Percentiles rank a stretch among this genome's conserved stretches.
Conservation (phyloP, 1,284 basidiomycete species). For the Boletellus deceptivus region DNA sequence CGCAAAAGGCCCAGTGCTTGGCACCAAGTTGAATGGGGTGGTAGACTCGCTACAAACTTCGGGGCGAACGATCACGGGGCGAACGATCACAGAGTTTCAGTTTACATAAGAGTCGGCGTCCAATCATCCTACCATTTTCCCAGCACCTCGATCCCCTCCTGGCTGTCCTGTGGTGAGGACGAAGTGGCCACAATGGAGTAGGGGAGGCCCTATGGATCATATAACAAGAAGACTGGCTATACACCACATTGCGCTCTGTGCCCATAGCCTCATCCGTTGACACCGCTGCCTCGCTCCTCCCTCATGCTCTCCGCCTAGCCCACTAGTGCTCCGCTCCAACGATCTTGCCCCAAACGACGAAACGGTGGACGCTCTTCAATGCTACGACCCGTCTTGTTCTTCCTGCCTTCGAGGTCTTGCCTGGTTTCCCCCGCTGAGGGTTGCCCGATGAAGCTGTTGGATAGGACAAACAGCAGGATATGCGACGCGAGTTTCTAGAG, state of each 20-base stretch:
- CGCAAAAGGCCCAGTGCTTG: too few species aligned
- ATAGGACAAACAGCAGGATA: slow-evolving; percentile 76
- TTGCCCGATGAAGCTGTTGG: slow-evolving; percentile 77
- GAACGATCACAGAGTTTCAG: too few species aligned
- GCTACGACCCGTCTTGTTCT: background rate
- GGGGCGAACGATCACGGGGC: too few species aligned
- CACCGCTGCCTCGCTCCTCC: too few species aligned
- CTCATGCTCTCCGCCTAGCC: too few species aligned
- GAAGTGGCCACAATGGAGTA: slow-evolving; percentile 1
- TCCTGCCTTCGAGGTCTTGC: slow-evolving; percentile 69
- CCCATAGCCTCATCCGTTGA: too few species aligned
- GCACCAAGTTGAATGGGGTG: too few species aligned
- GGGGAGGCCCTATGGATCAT: too few species aligned
- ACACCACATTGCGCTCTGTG: slow-evolving; percentile 2
- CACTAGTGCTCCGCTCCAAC: too few species aligned
- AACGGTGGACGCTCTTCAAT: slow-evolving; percentile 41
- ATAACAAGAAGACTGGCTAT: too few species aligned
- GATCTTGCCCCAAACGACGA: slow-evolving; percentile 45
- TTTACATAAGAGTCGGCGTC: too few species aligned
- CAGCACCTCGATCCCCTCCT: background rate
- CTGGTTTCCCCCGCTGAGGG: slow-evolving; percentile 80
- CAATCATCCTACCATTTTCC: slow-evolving; percentile 1
- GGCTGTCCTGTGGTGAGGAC: slow-evolving; percentile 18
- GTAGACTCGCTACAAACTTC: too few species aligned
- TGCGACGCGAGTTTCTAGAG: slow-evolving; percentile 22